Conservation (phyloP, 164 flowering plant genomes). For the Euptelea pleiosperma region DNA sequence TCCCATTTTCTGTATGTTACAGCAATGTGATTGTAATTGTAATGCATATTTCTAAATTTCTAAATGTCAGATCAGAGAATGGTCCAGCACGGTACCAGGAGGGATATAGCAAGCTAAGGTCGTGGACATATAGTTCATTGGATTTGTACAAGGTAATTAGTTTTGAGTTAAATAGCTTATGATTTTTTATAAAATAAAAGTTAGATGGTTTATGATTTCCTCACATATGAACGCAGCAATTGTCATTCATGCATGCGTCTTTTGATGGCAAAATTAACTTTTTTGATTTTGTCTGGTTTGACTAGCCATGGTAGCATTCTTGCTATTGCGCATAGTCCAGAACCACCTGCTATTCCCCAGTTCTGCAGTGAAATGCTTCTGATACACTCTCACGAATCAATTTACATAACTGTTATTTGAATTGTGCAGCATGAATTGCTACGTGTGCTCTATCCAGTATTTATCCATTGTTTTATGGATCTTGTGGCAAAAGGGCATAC, state of each 20-base stretch:
- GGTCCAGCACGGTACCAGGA: slow-evolving; percentile 68
- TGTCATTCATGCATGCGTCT: not conserved
- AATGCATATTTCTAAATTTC: not conserved
- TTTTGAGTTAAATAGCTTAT: not conserved
- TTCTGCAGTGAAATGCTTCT: not conserved
- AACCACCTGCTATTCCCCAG: not conserved
- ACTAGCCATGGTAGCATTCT: not conserved
- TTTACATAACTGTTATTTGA: not conserved
- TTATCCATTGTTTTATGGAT: slow-evolving; percentile 96
- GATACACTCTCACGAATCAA: not conserved
- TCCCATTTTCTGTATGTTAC: too few species aligned
- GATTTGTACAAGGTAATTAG: slow-evolving; percentile 78
- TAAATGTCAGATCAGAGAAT: slow-evolving; percentile 55
- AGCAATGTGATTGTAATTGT: too few species aligned
- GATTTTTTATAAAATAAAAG: not conserved
- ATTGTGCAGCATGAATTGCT: slow-evolving; percentile 88
- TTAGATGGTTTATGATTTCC: not conserved
- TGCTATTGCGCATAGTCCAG: not conserved
- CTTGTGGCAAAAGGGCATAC: slow-evolving; percentile 80
- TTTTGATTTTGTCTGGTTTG: not conserved
- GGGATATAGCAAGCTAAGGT: slow-evolving; percentile 78
- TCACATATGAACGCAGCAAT: not conserved
- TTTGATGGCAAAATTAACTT: not conserved
- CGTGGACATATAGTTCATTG: slow-evolving; percentile 78
- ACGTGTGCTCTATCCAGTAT: slow-evolving; percentile 91